Base-by-base conservation (phyloP, 768 basidiomycete species). In the Lactifluus piperatus region DNA sequence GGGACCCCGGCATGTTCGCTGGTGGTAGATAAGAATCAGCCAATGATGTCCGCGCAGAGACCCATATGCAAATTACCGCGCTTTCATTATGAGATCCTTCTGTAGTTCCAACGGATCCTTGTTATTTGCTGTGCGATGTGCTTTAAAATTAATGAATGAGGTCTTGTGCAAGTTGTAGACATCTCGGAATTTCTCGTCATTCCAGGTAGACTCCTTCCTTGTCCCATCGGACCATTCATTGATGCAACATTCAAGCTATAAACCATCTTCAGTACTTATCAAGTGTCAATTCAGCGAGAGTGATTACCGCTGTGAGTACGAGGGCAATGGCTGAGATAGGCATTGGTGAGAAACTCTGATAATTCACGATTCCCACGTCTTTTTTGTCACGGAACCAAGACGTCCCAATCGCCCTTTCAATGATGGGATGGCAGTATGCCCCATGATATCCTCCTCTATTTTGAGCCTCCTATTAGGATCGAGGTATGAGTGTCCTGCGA, bases 371-470 rank as follows among this genome's bases (percentile, higher is more conserved):
- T 1, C 54, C 54, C 1, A 37, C 46, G 29, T 39, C 54, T 5
- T 56, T 22, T 46, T 56, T 56, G 27, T 48, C 27, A 22, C 34
- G 45, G 14, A 57, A 57, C 48, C 49, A 57, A 8, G 24, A 24
- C 4, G 24, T 45, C 5, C 51, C 34, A 22, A 57, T 57, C 3
- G 48, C 39, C 10, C 22, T 29, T 36, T 57, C 49, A 18, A 57
- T 50, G 29, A 51, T 51, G 11, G 56, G 56, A 18, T 57, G 56
- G 20, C 37, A 37, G 27, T 56, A 56, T 32, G 47, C 47, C 4
- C 43, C 26, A 6, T 18, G 47, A n/a, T 14, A 16, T 2, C 10
- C 41, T 34, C 11, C 34, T 1, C 11, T 11, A 34, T 9, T 34
- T 30, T 8, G 30, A 34, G 13, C 34, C 5, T 18, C 37, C 37